These are phyloP conservation scores for Grosmannia clavigera DNA, from an alignment of 2,329 filamentous ascomycete genomes.

Conservation along the genomic window DNA sequence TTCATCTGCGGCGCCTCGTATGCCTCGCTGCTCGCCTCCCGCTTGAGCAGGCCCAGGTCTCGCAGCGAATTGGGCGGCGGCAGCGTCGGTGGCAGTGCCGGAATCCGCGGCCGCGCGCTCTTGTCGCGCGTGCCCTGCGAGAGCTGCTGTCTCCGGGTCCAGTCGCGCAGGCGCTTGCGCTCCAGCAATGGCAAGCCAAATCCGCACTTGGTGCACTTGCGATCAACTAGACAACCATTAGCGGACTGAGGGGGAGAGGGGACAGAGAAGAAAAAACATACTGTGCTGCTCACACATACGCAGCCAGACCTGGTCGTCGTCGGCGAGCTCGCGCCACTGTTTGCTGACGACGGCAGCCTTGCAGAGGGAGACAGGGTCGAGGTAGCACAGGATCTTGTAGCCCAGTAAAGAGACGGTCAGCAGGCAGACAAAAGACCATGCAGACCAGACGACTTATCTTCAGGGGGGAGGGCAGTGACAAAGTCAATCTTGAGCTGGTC, in stretches of 20 bases:
- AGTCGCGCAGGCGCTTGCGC: conserved; percentile 72
- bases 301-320: conserved; percentile 96
- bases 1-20: conserved; percentile 18
- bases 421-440: background rate
- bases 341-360: conserved; percentile 91
- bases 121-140: conserved; percentile 23
- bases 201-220: conserved; percentile 88
- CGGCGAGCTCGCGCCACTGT: conserved; percentile 79
- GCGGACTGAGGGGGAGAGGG: background rate
- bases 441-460: conserved; percentile 25
- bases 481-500: conserved; percentile 98
- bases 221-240: conserved; percentile 38
- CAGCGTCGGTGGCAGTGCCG: conserved; percentile 16
- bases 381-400: conserved; percentile 83
- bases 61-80: conserved; percentile 15
- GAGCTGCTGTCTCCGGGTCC: conserved; percentile 73
- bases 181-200: conserved; percentile 89
- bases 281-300: conserved; percentile 90
- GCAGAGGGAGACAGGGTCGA: conserved; percentile 89
- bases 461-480: conserved; percentile 71
- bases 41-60: conserved; percentile 20
- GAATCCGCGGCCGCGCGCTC: conserved; percentile 13
- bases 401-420: conserved; percentile 38
- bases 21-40: conserved; percentile 19
- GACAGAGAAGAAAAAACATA: background rate